Percentiles rank a stretch among this genome's conserved stretches.
phyloP scores from a whole-genome alignment of 306 rosid species.

The Glycine latifolia region DNA sequence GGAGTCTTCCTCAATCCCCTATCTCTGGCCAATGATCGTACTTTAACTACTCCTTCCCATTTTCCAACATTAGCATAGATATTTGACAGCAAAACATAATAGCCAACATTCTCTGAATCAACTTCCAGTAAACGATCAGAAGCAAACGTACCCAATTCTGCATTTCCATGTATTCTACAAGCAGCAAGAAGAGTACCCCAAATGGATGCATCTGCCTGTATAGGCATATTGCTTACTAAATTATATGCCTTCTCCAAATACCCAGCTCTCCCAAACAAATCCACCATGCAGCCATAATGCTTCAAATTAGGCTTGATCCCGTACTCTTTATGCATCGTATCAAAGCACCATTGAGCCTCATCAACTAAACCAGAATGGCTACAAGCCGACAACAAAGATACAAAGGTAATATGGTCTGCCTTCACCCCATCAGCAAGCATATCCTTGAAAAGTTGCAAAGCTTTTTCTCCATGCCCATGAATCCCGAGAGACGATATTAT shows the following conservation, averaged over 20 bases:
- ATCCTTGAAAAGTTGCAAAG: conserved; percentile 53
- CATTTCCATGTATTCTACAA: conserved; percentile 60
- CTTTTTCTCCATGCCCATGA: conserved; percentile 54
- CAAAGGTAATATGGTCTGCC: conserved; percentile 55
- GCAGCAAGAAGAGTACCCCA: conserved; percentile 66
- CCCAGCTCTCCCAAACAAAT: conserved; percentile 61
- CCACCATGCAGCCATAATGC: conserved; percentile 66
- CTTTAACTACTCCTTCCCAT: conserved; percentile 55
- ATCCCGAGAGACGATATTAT: conserved; percentile 58
- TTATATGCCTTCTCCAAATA: conserved; percentile 53
- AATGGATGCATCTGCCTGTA: conserved; percentile 56
- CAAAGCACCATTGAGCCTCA: conserved; percentile 55
- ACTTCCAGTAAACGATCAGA: conserved; percentile 52
- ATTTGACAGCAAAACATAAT: conserved; percentile 60
- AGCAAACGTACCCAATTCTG: conserved; percentile 50
- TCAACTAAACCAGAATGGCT: conserved; percentile 60
- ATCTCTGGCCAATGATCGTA: conserved; percentile 52
- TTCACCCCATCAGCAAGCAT: conserved; percentile 55
- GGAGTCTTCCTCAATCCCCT: conserved; percentile 54
- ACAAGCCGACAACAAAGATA: conserved; percentile 58
- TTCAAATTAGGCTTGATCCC: conserved; percentile 55
- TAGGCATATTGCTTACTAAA: conserved; percentile 57
- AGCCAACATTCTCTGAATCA: conserved; percentile 60
- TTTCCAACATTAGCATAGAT: conserved; percentile 60
- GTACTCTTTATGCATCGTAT: conserved; percentile 52